phyloP scores from a whole-genome alignment of 495 filamentous ascomycete genomes.

The Parathielavia appendiculata region DNA sequence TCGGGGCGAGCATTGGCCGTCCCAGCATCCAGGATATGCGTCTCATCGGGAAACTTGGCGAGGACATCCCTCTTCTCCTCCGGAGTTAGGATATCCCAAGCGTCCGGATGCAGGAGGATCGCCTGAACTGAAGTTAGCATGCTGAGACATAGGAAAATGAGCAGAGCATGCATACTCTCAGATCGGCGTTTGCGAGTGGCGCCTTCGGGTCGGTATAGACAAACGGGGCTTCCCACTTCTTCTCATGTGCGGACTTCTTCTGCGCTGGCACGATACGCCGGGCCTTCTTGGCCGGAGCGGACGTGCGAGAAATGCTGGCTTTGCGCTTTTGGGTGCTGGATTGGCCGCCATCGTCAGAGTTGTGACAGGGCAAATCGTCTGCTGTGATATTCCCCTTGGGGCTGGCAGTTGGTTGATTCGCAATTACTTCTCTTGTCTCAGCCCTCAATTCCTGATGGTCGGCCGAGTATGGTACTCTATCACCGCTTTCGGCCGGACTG shows the following conservation, averaged over 20 bases:
- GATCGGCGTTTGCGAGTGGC: slow-evolving; percentile 48
- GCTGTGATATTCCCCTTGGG: not conserved
- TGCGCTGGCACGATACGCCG: slow-evolving; percentile 4
- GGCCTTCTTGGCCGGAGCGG: slow-evolving; percentile 15
- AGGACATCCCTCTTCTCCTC: slow-evolving; percentile 54
- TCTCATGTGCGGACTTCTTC: slow-evolving; percentile 22
- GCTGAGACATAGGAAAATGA: not conserved
- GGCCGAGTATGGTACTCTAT: not conserved
- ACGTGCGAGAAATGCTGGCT: not conserved
- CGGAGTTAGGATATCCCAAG: slow-evolving; percentile 54
- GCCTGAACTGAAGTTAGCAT: slow-evolving; percentile 35
- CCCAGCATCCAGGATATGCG: slow-evolving; percentile 30
- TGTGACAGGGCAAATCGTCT: not conserved
- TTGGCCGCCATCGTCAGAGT: not conserved
- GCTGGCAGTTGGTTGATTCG: not conserved
- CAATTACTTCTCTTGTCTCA: not conserved
- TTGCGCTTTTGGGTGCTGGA: slow-evolving; percentile 9
- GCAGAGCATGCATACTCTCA: slow-evolving; percentile 46
- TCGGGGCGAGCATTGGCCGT: slow-evolving; percentile 36
- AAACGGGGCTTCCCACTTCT: slow-evolving; percentile 39
- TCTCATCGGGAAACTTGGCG: slow-evolving; percentile 50
- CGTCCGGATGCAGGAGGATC: slow-evolving; percentile 49
- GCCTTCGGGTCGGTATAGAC: slow-evolving; percentile 53
- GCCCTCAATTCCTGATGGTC: not conserved
- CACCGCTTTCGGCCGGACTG: not conserved